Conservation (phyloP, 208 protist genomes). For the Trypanosoma caninum region DNA sequence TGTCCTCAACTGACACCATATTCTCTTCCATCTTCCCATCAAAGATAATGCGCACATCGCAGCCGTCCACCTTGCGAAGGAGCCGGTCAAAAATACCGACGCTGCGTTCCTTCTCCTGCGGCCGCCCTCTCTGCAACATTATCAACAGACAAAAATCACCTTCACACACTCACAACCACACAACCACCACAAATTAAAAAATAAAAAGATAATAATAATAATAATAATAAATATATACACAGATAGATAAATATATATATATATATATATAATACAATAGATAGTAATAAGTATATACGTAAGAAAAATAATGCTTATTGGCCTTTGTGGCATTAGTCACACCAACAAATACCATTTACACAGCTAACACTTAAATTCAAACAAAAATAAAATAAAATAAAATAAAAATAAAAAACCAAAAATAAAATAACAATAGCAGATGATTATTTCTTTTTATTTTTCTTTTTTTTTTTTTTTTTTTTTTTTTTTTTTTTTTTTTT, state of each 20-base stretch:
- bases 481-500: conserved; percentile 3
- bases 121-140: conserved; percentile 52
- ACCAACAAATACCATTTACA: too few relatives aligned
- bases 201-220: neutral
- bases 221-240: neutral
- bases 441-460: neutral
- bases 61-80: conserved; percentile 71
- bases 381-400: too few relatives aligned
- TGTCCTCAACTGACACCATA: conserved; percentile 41
- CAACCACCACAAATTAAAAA: neutral
- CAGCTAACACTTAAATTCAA: too few relatives aligned
- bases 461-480: neutral
- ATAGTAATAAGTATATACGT: neutral
- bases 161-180: too few relatives aligned
- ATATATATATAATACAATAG: neutral
- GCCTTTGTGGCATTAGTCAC: neutral
- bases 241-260: neutral
- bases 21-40: conserved; percentile 34
- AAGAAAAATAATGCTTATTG: neutral
- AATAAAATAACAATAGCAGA: neutral
- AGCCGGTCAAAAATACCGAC: conserved; percentile 62
- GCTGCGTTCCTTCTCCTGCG: conserved; percentile 51
- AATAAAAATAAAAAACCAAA: neutral
- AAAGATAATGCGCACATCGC: conserved; percentile 58
- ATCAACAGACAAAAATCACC: neutral